phyloP scores from a whole-genome alignment of 495 filamentous ascomycete genomes.

The Penicillium fimorum region DNA sequence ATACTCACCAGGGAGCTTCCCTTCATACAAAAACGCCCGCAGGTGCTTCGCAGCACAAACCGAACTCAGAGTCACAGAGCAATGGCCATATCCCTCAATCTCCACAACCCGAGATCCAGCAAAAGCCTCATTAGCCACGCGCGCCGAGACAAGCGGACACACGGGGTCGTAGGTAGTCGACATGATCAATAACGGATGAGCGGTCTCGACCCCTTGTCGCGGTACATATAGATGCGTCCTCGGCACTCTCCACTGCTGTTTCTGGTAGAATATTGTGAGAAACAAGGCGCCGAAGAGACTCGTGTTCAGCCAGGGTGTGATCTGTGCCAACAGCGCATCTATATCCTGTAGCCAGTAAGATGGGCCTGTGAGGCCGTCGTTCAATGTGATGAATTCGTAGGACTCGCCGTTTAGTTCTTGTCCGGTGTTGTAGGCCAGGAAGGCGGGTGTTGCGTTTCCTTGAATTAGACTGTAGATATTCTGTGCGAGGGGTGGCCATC shows the following conservation, averaged over 20 bases:
- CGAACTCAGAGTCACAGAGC: conserved; percentile 40
- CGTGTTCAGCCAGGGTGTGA: conserved; percentile 11
- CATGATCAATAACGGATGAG: conserved; percentile 40
- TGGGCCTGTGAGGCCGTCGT: conserved; percentile 12
- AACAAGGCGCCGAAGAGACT: conserved; percentile 15
- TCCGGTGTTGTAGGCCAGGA: conserved; percentile 29
- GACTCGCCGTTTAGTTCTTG: neutral
- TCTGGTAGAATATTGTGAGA: conserved; percentile 30
- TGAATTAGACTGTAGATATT: conserved; percentile 34
- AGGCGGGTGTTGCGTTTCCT: conserved; percentile 44
- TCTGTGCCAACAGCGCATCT: conserved; percentile 4
- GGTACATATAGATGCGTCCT: conserved; percentile 40
- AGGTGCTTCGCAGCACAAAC: conserved; percentile 36
- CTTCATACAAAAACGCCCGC: conserved; percentile 36
- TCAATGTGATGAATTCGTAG: conserved; percentile 7
- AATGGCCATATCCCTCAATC: conserved; percentile 46
- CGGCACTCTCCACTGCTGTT: conserved; percentile 39
- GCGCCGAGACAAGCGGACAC: conserved; percentile 40
- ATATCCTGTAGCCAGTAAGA: conserved; percentile 9
- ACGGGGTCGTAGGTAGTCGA: conserved; percentile 47
- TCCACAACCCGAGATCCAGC: conserved; percentile 40
- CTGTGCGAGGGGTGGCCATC: conserved; percentile 35
- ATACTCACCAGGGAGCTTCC: conserved; percentile 34
- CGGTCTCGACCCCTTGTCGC: conserved; percentile 29
- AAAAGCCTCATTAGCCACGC: conserved; percentile 38